These are phyloP conservation scores for Chrysanthemum makinoi DNA, from an alignment of 129 eudicot genomes.

Conservation along the genomic window DNA sequence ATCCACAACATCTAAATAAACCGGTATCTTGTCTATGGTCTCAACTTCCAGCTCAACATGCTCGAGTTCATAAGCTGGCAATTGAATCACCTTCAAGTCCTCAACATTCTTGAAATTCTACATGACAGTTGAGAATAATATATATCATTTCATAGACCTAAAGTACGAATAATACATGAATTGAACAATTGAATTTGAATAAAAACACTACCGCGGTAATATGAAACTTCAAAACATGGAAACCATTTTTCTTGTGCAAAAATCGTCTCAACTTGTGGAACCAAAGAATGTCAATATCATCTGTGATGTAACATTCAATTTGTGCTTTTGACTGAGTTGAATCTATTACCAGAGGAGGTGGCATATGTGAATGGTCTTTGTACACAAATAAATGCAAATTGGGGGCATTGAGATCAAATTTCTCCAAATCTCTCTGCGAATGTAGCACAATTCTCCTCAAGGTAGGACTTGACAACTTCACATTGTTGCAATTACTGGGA, in stretches of 20 bases:
- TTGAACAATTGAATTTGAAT: background rate
- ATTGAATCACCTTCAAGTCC: background rate
- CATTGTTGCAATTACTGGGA: background rate
- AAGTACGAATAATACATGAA: background rate
- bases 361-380: too few relatives aligned
- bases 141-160: background rate
- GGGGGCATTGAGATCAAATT: background rate
- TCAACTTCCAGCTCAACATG: background rate
- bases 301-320: background rate
- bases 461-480: background rate
- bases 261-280: background rate
- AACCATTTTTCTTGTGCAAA: background rate
- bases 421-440: background rate
- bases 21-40: background rate
- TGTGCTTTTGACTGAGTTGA: background rate
- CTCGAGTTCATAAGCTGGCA: slow-evolving; percentile 7
- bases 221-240: slow-evolving; percentile 6
- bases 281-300: background rate
- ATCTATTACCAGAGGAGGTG: background rate
- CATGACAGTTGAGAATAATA: background rate
- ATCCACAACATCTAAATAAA: background rate
- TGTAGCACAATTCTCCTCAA: background rate
- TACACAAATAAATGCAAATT: background rate
- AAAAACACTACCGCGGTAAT: background rate
- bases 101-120: background rate